These are phyloP conservation scores for Cercospora berteroae DNA, from an alignment of 2,329 filamentous ascomycete genomes.

Conservation along the genomic window DNA sequence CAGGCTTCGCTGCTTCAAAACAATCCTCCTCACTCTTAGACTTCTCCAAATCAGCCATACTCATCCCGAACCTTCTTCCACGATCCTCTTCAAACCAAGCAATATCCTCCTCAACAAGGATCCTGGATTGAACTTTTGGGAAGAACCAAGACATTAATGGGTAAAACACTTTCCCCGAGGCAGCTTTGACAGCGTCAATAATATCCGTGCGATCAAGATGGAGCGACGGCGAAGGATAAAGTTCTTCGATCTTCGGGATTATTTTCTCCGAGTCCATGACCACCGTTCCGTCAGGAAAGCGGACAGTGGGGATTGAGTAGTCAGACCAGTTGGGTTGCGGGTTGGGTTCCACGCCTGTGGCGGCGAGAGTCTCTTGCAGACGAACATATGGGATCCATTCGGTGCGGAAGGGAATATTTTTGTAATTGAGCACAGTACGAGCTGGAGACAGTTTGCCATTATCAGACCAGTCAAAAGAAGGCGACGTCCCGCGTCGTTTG, in stretches of 20 bases:
- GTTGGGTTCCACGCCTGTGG: slow-evolving; percentile 4
- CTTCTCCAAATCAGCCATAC: slow-evolving; percentile 30
- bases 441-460: neutral
- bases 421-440: slow-evolving; percentile 15
- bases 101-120: slow-evolving; percentile 32
- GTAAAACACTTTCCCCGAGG: neutral
- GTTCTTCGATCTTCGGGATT: slow-evolving; percentile 8
- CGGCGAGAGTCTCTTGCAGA: slow-evolving; percentile 13
- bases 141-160: neutral
- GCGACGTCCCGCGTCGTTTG: neutral
- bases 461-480: too few species aligned
- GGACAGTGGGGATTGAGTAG: slow-evolving; percentile 3
- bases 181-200: neutral
- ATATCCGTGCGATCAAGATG: slow-evolving; percentile 6
- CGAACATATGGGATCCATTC: slow-evolving; percentile 14
- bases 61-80: slow-evolving; percentile 19
- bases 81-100: slow-evolving; percentile 15
- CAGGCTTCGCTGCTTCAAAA: slow-evolving; percentile 19
- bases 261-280: slow-evolving; percentile 15
- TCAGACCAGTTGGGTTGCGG: slow-evolving; percentile 7
- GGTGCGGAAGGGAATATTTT: slow-evolving; percentile 13
- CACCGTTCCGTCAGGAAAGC: slow-evolving; percentile 6
- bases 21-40: slow-evolving; percentile 19
- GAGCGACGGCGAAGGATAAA: slow-evolving; percentile 6
- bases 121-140: neutral